These are phyloP conservation scores for Mycena vulgaris DNA, from an alignment of 768 basidiomycete species.

Conservation along the genomic window DNA sequence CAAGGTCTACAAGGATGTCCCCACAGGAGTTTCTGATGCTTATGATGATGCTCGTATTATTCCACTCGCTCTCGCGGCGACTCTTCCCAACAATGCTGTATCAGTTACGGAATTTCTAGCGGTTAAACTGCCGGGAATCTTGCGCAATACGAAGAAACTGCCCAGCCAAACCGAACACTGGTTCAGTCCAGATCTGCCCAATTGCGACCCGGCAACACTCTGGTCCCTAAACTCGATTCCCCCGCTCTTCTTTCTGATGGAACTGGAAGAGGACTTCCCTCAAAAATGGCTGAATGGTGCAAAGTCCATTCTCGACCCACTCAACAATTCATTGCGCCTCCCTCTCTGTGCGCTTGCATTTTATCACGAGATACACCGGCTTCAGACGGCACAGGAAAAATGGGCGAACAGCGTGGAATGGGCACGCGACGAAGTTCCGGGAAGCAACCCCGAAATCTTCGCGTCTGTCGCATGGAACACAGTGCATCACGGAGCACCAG, in stretches of 20 bases:
- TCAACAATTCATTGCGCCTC: background rate
- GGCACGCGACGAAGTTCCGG: background rate
- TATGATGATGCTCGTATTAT: background rate
- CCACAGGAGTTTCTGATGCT: background rate
- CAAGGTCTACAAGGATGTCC: background rate
- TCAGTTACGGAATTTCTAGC: constrained; percentile 4
- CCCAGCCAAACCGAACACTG: background rate
- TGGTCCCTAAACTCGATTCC: background rate
- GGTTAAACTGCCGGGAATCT: background rate
- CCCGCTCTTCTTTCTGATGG: background rate
- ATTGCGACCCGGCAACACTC: background rate
- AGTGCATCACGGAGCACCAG: background rate
- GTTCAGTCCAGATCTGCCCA: constrained; percentile 3
- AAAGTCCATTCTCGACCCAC: background rate
- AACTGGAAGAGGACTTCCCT: background rate
- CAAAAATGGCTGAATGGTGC: constrained; percentile 26
- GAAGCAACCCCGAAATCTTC: background rate
- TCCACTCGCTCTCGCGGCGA: background rate
- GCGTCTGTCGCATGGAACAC: constrained; percentile 8
- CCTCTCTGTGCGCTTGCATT: background rate
- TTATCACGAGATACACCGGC: constrained; percentile 1
- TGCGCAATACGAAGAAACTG: background rate
- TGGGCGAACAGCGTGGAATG: background rate
- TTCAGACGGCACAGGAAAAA: background rate
- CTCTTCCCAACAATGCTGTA: background rate